These are phyloP conservation scores for Backusella sp. DNA, from an alignment of 192 early-diverging fungal species.

Conservation along the genomic window DNA sequence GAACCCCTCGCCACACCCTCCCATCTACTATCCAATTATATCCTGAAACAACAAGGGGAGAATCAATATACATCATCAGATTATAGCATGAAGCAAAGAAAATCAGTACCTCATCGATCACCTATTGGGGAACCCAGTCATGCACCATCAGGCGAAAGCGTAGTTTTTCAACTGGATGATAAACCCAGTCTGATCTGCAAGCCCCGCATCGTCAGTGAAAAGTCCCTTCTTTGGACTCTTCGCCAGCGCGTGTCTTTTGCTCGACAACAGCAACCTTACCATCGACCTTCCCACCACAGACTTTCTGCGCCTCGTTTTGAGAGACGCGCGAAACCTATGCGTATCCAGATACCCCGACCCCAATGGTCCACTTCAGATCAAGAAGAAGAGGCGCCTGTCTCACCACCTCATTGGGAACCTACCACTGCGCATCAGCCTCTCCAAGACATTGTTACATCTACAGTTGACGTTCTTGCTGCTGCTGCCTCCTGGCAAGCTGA, in stretches of 20 bases:
- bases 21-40: background rate
- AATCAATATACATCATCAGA: slow-evolving; percentile 2
- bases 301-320: slow-evolving; percentile 9
- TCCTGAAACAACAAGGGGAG: background rate
- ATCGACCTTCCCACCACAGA: background rate
- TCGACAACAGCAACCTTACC: background rate
- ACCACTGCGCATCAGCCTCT: background rate
- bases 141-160: background rate
- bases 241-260: slow-evolving; percentile 23
- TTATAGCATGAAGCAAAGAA: slow-evolving; percentile 14
- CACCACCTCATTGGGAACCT: background rate
- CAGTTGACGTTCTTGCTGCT: background rate
- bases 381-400: background rate
- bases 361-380: slow-evolving; percentile 7
- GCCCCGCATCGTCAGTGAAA: slow-evolving; percentile 22
- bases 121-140: slow-evolving; percentile 4
- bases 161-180: slow-evolving; percentile 1
- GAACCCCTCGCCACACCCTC: background rate
- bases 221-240: slow-evolving; percentile 23
- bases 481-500: background rate
- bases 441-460: background rate
- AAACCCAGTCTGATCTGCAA: background rate
- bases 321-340: slow-evolving; percentile 15
- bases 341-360: slow-evolving; percentile 18
- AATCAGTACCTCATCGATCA: slow-evolving; percentile 33